Conservation (phyloP, 768 basidiomycete genomes). For the Phanerochaete carnosa region DNA sequence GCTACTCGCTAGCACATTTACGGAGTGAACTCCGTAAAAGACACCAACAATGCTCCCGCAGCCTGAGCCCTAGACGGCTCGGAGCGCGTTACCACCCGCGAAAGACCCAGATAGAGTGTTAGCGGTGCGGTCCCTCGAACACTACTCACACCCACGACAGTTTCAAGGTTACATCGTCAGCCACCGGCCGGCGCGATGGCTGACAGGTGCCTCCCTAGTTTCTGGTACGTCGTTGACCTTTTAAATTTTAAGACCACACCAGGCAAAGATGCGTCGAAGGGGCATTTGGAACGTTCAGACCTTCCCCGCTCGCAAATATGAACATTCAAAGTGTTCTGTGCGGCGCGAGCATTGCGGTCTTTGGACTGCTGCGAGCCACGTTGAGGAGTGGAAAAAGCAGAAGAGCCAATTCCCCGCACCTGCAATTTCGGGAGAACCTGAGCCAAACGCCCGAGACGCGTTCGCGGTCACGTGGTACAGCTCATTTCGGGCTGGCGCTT, state of each 20-base stretch:
- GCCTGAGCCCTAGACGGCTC: not conserved
- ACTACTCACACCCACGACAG: not conserved
- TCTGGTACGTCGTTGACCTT: not conserved
- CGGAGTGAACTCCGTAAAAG: too few species aligned
- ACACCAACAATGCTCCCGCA: not conserved
- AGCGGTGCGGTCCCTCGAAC: not conserved
- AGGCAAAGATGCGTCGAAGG: not conserved
- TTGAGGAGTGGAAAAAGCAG: not conserved
- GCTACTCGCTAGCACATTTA: too few species aligned
- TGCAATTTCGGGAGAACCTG: not conserved
- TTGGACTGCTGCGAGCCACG: not conserved
- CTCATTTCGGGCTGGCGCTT: not conserved
- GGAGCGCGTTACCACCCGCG: not conserved
- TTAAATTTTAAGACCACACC: not conserved
- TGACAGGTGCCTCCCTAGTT: not conserved
- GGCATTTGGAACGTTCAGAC: not conserved
- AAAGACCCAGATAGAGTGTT: not conserved
- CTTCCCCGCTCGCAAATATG: constrained; percentile 2
- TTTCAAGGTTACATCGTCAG: not conserved
- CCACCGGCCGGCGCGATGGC: not conserved
- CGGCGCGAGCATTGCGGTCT: not conserved
- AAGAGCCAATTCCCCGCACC: not conserved
- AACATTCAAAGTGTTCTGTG: not conserved
- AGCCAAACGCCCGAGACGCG: not conserved
- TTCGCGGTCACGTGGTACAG: not conserved